Conservation (phyloP, 2,329 filamentous ascomycete species). For the Fonsecaea erecta region DNA sequence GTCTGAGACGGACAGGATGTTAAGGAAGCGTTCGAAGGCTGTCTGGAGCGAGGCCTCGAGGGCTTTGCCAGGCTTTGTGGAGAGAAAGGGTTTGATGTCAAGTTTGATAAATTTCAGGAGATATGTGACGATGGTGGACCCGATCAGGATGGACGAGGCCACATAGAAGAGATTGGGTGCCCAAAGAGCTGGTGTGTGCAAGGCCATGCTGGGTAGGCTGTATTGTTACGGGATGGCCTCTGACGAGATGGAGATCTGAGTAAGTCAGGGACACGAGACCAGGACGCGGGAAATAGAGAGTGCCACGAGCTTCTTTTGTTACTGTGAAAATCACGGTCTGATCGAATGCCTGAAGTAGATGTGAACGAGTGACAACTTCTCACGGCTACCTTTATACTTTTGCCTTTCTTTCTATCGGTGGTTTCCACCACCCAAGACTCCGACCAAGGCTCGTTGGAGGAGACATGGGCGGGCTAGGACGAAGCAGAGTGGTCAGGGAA, state of each 20-base stretch:
- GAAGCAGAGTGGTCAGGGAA: background rate
- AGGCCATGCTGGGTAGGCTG: constrained; percentile 12
- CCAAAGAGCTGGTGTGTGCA: constrained; percentile 9
- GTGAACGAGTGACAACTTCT: background rate
- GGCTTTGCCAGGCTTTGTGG: constrained; percentile 22
- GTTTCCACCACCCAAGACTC: background rate
- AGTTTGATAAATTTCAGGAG: constrained; percentile 25
- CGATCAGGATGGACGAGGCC: constrained; percentile 23
- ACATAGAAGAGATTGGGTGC: constrained; percentile 24
- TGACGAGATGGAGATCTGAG: background rate
- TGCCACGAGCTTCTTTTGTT: background rate
- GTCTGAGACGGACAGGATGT: constrained; percentile 24
- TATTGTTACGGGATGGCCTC: background rate
- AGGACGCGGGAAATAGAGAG: background rate
- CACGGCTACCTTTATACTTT: background rate
- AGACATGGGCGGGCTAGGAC: background rate
- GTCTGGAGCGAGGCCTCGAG: background rate
- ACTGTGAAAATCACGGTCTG: background rate
- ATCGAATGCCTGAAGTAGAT: background rate
- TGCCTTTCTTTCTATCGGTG: background rate
- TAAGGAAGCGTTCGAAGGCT: constrained; percentile 18
- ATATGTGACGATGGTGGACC: constrained; percentile 22
- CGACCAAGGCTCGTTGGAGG: background rate
- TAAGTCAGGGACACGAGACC: background rate
- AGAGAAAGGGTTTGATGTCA: constrained; percentile 21